Percentiles rank a stretch among this genome's conserved stretches.
phyloP scores from a whole-genome alignment of 2,329 filamentous ascomycete genomes.

The Fusarium pininemorale region DNA sequence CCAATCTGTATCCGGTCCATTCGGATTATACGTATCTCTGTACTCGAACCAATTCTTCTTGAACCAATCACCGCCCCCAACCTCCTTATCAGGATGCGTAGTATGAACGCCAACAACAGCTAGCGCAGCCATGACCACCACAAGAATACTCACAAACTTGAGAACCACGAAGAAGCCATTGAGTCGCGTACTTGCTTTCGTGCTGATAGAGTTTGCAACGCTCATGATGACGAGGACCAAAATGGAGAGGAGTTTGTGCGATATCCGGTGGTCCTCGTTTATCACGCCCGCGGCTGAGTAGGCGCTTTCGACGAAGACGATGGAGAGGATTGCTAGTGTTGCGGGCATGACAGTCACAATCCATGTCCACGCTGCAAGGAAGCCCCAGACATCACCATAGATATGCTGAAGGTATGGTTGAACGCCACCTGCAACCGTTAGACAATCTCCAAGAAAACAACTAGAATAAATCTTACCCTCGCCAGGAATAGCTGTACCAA shows the following conservation, averaged over 20 bases:
- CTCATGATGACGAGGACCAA: conserved; percentile 57
- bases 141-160: conserved; percentile 61
- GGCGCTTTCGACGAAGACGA: conserved; percentile 70
- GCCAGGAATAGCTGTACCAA: conserved; percentile 70
- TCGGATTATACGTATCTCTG: conserved; percentile 59
- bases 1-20: conserved; percentile 61
- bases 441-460: neutral
- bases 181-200: conserved; percentile 62
- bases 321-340: conserved; percentile 70
- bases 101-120: conserved; percentile 56
- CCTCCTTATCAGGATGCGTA: conserved; percentile 47
- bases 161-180: conserved; percentile 65
- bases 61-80: conserved; percentile 62
- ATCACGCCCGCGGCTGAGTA: conserved; percentile 62
- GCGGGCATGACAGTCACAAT: conserved; percentile 72
- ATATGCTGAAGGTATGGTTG: conserved; percentile 70
- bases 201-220: conserved; percentile 65
- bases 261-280: conserved; percentile 52
- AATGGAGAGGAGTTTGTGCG: conserved; percentile 62
- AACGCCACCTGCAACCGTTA: conserved; percentile 58
- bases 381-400: conserved; percentile 69
- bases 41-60: conserved; percentile 64
- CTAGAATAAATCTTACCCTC: conserved; percentile 54
- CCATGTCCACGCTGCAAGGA: conserved; percentile 72
- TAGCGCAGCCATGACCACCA: conserved; percentile 59